phyloP scores from a whole-genome alignment of 768 basidiomycete genomes.

The Hygrocybe coccinea region DNA sequence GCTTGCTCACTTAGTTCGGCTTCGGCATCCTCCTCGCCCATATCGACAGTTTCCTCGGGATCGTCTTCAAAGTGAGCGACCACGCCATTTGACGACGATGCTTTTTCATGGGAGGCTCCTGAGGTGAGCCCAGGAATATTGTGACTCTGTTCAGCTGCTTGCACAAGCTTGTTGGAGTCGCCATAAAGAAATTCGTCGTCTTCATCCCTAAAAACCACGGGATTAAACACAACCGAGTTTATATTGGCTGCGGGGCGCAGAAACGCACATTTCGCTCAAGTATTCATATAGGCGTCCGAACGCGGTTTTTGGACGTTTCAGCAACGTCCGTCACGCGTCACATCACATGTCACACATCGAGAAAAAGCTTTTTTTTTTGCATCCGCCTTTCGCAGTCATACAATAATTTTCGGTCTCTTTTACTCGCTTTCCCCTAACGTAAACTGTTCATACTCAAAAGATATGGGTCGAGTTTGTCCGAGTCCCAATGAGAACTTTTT shows the following conservation, averaged over 20 bases:
- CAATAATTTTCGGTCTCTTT: no score
- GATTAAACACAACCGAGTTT: neutral
- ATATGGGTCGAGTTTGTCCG: no score
- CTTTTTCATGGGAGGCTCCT: conserved; percentile 20
- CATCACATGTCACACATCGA: no score
- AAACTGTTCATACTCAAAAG: no score
- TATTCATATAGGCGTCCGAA: neutral
- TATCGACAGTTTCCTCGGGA: conserved; percentile 38
- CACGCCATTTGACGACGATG: conserved; percentile 15
- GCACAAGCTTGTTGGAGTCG: conserved; percentile 34
- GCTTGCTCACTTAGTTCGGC: conserved; percentile 38
- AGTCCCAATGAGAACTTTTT: no score
- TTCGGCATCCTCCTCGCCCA: conserved; percentile 37
- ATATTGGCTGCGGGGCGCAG: neutral
- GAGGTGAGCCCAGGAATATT: conserved; percentile 31
- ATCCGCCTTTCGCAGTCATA: no score
- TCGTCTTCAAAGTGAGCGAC: conserved; percentile 23
- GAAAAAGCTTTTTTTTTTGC: no score
- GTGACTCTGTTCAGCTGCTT: conserved; percentile 20
- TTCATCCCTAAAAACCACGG: conserved; percentile 52
- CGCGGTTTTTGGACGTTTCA: no score
- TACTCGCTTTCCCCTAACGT: no score
- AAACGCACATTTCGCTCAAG: neutral
- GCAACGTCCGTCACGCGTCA: no score
- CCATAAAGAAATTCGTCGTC: conserved; percentile 81